These are phyloP conservation scores for Bipolaris oryzae DNA, from an alignment of 2,329 filamentous ascomycete species.

Conservation along the genomic window DNA sequence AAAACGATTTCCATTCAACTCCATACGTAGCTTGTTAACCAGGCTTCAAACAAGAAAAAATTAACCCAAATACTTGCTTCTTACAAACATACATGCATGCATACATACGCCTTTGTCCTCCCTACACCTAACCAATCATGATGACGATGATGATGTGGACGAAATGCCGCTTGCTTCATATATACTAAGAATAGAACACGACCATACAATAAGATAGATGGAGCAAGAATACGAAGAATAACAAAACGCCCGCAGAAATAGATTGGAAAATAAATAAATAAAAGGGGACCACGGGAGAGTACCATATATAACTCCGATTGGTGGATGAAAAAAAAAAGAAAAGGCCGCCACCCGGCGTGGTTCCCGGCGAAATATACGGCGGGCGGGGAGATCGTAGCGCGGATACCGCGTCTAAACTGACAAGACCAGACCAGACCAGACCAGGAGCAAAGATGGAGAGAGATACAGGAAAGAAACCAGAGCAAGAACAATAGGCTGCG, in stretches of 20 bases:
- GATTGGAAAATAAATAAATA: not conserved
- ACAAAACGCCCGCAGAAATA: not conserved
- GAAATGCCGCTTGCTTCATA: conserved; percentile 5
- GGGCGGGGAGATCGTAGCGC: not conserved
- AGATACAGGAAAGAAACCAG: not conserved
- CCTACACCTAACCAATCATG: too few relatives aligned
- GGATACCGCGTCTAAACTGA: not conserved
- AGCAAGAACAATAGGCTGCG: not conserved
- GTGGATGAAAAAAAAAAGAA: not conserved
- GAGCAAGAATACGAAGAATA: not conserved
- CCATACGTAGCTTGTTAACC: too few relatives aligned
- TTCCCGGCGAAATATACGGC: too few relatives aligned
- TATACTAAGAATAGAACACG: not conserved
- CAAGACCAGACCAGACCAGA: too few relatives aligned
- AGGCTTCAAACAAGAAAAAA: too few relatives aligned
- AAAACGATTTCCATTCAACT: too few relatives aligned
- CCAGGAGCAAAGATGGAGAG: not conserved
- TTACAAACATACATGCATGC: not conserved
- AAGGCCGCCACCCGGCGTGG: not conserved
- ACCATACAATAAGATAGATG: too few relatives aligned
- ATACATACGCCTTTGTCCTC: conserved; percentile 1
- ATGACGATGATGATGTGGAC: not conserved
- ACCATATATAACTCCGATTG: too few relatives aligned
- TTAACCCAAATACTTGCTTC: too few relatives aligned
- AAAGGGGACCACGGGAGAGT: too few relatives aligned